A percentile compares a stretch with the other conserved stretches of the same genome.
Evolutionary conservation across 1,284 basidiomycete species (phyloP).

Genomic region (Naganishia liquefaciens): DNA sequence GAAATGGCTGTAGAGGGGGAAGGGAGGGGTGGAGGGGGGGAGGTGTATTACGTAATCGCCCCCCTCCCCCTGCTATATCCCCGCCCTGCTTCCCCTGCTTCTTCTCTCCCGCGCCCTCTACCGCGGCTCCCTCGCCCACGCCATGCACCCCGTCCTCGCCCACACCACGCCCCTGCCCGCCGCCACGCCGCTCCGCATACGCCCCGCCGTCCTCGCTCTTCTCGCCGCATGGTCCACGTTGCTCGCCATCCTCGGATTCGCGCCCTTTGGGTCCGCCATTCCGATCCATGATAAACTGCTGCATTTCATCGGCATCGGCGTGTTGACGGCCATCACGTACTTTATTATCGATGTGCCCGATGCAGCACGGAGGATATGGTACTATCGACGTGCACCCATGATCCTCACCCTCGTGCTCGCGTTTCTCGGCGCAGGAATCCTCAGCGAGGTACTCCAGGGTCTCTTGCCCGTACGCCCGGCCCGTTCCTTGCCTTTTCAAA

Average conservation of each 20-base stretch:
- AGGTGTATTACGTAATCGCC: neutral
- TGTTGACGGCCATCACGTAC: conserved; percentile 40
- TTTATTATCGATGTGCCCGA: conserved; percentile 53
- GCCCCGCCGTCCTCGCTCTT: conserved; percentile 44
- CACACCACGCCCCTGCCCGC: conserved; percentile 19
- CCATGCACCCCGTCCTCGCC: conserved; percentile 6
- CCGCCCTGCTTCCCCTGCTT: neutral
- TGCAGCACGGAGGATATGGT: conserved; percentile 46
- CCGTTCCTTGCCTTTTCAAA: neutral
- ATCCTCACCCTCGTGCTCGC: conserved; percentile 44
- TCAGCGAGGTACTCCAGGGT: conserved; percentile 50
- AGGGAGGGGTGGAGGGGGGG: neutral
- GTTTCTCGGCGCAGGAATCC: conserved; percentile 50
- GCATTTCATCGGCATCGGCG: conserved; percentile 52
- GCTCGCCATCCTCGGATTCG: conserved; percentile 50
- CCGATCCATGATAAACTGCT: conserved; percentile 53
- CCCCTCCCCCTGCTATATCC: neutral
- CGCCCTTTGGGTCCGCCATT: conserved; percentile 44
- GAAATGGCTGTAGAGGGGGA: neutral
- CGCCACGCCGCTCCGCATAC: conserved; percentile 34
- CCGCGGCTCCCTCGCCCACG: neutral
- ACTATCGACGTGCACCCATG: conserved; percentile 50
- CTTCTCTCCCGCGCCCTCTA: neutral
- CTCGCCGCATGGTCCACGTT: conserved; percentile 51
- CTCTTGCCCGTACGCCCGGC: conserved; percentile 48